phyloP scores from a whole-genome alignment of 371 early-diverging fungal genomes.

The Mortierella sp. region DNA sequence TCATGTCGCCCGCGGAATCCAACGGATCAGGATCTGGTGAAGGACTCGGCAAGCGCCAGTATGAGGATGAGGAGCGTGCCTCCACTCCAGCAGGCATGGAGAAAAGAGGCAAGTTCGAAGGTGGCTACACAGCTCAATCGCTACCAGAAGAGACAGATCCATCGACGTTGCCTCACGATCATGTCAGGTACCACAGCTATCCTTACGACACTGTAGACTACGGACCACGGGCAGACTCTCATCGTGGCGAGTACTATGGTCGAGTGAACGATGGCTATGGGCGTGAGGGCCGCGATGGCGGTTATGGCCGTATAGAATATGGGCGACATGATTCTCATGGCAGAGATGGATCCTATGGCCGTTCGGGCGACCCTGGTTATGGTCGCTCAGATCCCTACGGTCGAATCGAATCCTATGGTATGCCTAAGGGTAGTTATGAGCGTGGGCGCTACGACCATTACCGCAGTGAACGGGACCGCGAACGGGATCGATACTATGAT shows the following conservation, averaged over 20 bases:
- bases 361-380: conserved; percentile 30
- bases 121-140: conserved; percentile 4
- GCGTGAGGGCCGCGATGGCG: conserved; percentile 33
- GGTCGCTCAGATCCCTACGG: conserved; percentile 39
- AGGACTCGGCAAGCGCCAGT: conserved; percentile 41
- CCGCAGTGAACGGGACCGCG: conserved; percentile 48
- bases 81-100: conserved; percentile 54
- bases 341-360: conserved; percentile 44
- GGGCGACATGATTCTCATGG: conserved; percentile 34
- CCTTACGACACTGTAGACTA: conserved; percentile 41
- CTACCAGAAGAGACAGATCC: conserved; percentile 21
- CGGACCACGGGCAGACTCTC: conserved; percentile 22
- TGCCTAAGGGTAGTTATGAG: conserved; percentile 39
- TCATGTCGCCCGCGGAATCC: conserved; percentile 52
- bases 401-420: conserved; percentile 33
- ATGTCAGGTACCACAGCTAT: conserved; percentile 22
- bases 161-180: conserved; percentile 7
- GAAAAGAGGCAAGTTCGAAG: conserved; percentile 46
- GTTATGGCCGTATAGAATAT: conserved; percentile 38
- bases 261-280: conserved; percentile 28
- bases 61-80: conserved; percentile 51
- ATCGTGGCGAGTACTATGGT: conserved; percentile 35
- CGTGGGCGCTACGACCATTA: conserved; percentile 51
- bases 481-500: conserved; percentile 46
- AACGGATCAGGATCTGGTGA: conserved; percentile 48